phyloP scores from a whole-genome alignment of 345 rosid species.

The Psidium friedrichsthalianum region DNA sequence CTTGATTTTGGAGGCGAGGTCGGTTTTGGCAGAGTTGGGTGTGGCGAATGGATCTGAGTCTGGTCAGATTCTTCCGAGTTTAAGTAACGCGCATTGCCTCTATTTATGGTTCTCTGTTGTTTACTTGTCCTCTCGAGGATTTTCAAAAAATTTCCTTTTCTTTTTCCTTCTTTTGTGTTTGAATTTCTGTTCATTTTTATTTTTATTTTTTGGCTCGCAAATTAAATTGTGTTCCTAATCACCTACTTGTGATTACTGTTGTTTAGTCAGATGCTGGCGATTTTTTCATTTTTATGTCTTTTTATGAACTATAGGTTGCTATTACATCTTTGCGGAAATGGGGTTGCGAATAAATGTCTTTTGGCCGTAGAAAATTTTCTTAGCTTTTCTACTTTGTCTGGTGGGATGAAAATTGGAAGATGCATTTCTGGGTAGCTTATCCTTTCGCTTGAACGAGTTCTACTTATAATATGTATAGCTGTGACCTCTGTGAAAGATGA shows the following conservation, averaged over 20 bases:
- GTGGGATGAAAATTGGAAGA: not conserved
- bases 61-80: not conserved
- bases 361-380: not conserved
- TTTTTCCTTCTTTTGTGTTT: not conserved
- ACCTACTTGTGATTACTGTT: not conserved
- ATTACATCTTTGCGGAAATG: not conserved
- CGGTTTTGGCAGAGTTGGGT: not conserved
- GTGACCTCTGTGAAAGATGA: not conserved
- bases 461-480: not conserved
- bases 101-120: not conserved
- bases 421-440: not conserved
- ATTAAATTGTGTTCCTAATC: not conserved
- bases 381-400: not conserved
- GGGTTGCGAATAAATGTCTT: not conserved
- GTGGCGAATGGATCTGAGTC: not conserved
- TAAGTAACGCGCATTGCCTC: not conserved
- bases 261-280: not conserved
- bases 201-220: not conserved
- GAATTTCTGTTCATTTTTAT: not conserved
- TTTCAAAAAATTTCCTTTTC: not conserved
- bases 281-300: not conserved
- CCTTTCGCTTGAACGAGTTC: not conserved
- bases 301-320: not conserved
- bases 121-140: not conserved
- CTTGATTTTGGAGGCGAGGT: not conserved